Conservation (phyloP, 306 rosid genomes). For the Corylus heterophylla region DNA sequence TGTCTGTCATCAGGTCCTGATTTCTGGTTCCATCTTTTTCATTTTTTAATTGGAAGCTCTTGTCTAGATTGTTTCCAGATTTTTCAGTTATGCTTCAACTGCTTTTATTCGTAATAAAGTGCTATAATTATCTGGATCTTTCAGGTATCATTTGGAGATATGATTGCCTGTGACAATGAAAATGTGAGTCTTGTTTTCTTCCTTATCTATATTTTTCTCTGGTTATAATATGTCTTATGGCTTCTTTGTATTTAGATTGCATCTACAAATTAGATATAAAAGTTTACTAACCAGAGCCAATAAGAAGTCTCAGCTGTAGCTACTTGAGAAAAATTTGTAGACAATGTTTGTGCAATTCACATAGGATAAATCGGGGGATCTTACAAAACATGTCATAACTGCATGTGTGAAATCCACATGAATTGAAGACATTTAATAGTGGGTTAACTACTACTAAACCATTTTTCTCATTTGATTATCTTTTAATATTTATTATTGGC, state of each 20-base stretch:
- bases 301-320: not conserved
- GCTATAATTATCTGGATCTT: slow-evolving; percentile 26
- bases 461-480: not conserved
- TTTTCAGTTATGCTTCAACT: slow-evolving; percentile 28
- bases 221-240: not conserved
- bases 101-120: slow-evolving; percentile 28
- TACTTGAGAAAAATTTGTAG: not conserved
- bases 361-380: not conserved
- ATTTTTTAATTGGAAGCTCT: slow-evolving; percentile 14
- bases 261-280: not conserved
- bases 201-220: slow-evolving; percentile 23
- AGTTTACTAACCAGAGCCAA: not conserved
- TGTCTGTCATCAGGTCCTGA: slow-evolving; percentile 90
- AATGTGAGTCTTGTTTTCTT: slow-evolving; percentile 56
- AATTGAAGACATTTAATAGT: not conserved
- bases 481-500: not conserved
- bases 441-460: not conserved
- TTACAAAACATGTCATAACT: not conserved
- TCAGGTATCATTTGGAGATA: slow-evolving; percentile 94
- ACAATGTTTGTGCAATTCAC: not conserved
- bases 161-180: slow-evolving; percentile 97
- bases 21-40: slow-evolving; percentile 16
- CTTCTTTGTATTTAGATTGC: not conserved
- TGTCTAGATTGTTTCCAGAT: slow-evolving; percentile 11
- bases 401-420: not conserved